phyloP scores from a whole-genome alignment of 345 rosid species.

The Raphanus sativus region DNA sequence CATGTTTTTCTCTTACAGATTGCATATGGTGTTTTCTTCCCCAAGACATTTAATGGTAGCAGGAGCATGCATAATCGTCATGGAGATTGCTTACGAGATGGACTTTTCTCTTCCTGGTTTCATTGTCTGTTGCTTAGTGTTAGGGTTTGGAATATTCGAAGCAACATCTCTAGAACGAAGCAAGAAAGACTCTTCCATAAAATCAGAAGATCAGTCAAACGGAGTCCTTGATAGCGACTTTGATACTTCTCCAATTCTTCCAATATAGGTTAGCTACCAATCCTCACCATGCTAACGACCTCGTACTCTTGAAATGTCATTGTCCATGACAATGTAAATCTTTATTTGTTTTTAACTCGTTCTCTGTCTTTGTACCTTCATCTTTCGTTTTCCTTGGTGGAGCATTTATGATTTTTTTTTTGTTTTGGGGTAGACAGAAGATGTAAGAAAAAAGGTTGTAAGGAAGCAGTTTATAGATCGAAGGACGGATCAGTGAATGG shows the following conservation, averaged over 20 bases:
- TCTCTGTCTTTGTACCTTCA: neutral
- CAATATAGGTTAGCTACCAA: slow-evolving; percentile 17
- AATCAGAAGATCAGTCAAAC: slow-evolving; percentile 49
- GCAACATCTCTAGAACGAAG: slow-evolving; percentile 75
- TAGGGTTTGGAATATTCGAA: slow-evolving; percentile 84
- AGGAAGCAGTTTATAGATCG: no score
- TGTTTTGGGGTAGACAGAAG: neutral
- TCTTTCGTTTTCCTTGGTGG: neutral
- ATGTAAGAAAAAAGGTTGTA: no score
- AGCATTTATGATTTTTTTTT: neutral
- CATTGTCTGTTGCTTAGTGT: slow-evolving; percentile 64
- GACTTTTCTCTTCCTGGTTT: slow-evolving; percentile 88
- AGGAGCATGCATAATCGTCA: slow-evolving; percentile 73
- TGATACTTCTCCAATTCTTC: slow-evolving; percentile 37
- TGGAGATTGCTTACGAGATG: slow-evolving; percentile 80
- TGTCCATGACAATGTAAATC: slow-evolving; percentile 26
- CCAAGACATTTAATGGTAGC: slow-evolving; percentile 92
- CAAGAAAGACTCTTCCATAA: slow-evolving; percentile 55
- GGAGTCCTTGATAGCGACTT: slow-evolving; percentile 53
- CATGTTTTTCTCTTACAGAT: slow-evolving; percentile 44
- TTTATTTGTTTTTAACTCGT: neutral
- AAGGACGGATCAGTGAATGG: no score
- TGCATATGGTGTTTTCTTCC: slow-evolving; percentile 98
- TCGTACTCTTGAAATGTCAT: neutral
- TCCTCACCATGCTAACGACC: slow-evolving; percentile 2